Evolutionary conservation across 257 asterid genomes (phyloP).

Genomic region (Thymus mandschuricus): DNA sequence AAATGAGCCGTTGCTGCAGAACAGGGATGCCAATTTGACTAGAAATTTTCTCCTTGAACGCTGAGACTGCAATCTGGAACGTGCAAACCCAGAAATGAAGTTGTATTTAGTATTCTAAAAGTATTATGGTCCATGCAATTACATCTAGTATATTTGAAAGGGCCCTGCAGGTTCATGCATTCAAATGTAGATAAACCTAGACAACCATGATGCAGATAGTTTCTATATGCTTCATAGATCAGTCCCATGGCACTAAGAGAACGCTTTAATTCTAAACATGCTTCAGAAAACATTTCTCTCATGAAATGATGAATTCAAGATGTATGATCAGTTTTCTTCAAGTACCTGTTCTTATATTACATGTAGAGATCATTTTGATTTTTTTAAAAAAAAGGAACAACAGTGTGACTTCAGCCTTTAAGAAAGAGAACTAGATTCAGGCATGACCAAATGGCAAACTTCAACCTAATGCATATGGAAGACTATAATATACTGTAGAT

Average conservation of each 20-base stretch:
- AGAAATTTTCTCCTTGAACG: conserved; percentile 81
- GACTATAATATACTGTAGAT: background rate
- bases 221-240: conserved; percentile 8
- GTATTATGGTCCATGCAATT: background rate
- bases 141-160: conserved; percentile 10
- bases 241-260: background rate
- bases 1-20: conserved; percentile 82
- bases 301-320: background rate
- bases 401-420: background rate
- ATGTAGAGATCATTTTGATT: background rate
- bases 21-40: conserved; percentile 73
- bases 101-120: conserved; percentile 12
- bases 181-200: background rate
- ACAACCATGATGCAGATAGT: background rate
- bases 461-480: background rate
- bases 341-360: background rate
- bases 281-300: conserved; percentile 19
- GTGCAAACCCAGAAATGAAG: conserved; percentile 14
- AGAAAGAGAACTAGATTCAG: background rate
- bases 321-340: background rate
- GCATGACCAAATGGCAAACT: background rate
- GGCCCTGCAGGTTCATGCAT: conserved; percentile 5
- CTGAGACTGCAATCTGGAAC: conserved; percentile 66
- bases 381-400: background rate
- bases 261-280: background rate